Percentiles rank a stretch among this genome's conserved stretches.
Conservation (phyloP, 2,329 filamentous ascomycete species). For the Exserohilum turcica region DNA sequence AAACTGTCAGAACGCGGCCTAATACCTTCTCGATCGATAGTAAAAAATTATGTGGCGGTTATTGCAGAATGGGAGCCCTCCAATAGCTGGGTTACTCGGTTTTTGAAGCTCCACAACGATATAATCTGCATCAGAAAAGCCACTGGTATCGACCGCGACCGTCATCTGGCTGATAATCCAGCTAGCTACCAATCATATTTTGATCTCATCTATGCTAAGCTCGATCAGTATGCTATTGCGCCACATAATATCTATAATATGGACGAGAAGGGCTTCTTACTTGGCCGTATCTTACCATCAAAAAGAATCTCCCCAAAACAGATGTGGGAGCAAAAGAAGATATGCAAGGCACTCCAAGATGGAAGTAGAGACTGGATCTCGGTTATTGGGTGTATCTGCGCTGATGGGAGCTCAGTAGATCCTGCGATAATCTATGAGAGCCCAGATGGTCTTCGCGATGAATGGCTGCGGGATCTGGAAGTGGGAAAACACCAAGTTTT, state of each 20-base stretch:
- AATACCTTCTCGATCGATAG: not conserved
- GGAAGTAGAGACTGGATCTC: not conserved
- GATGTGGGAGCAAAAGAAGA: not conserved
- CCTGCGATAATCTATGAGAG: conserved; percentile 1
- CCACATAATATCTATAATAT: not conserved
- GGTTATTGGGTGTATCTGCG: not conserved
- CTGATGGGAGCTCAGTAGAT: not conserved
- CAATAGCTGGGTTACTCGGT: not conserved
- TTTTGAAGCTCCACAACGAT: not conserved
- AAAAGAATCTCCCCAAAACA: not conserved
- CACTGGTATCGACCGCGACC: not conserved
- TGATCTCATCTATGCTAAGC: not conserved
- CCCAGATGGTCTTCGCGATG: not conserved
- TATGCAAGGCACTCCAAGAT: not conserved
- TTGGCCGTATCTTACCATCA: not conserved
- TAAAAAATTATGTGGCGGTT: not conserved
- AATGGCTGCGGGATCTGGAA: conserved; percentile 6
- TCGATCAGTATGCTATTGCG: not conserved
- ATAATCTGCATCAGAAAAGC: not conserved
- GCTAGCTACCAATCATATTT: not conserved
- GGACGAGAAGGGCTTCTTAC: not conserved
- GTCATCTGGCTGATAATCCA: not conserved
- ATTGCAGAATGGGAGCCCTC: not conserved
- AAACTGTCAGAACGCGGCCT: not conserved
- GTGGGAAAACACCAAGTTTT: conserved; percentile 4